These are phyloP conservation scores for Xylariaceae sp. DNA, from an alignment of 2,329 filamentous ascomycete species.

Conservation along the genomic window DNA sequence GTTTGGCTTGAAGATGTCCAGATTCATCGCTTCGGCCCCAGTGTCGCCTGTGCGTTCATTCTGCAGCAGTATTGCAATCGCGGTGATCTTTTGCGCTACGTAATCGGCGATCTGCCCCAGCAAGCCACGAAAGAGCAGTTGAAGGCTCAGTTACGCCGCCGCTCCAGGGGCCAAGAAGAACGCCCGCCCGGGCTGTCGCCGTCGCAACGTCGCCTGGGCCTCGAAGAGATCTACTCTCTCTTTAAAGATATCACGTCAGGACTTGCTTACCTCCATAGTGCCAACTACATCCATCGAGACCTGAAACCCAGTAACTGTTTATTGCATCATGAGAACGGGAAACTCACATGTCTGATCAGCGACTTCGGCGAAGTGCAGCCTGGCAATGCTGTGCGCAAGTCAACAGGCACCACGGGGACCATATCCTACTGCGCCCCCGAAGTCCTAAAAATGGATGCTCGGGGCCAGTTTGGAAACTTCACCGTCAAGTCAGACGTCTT, in stretches of 20 bases:
- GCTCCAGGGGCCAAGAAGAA: slow-evolving; percentile 72
- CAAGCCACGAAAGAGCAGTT: slow-evolving; percentile 73
- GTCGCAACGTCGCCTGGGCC: slow-evolving; percentile 47
- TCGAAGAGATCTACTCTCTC: slow-evolving; percentile 94
- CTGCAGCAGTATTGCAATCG: slow-evolving; percentile 96
- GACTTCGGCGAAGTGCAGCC: slow-evolving; percentile 96
- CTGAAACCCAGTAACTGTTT: slow-evolving; percentile 95
- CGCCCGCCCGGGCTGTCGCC: slow-evolving; percentile 45
- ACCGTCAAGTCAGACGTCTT: slow-evolving; percentile 98
- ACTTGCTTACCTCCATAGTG: slow-evolving; percentile 79
- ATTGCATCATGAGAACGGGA: slow-evolving; percentile 68
- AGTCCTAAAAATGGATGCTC: slow-evolving; percentile 65
- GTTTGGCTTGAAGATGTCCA: slow-evolving; percentile 92
- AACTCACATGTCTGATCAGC: slow-evolving; percentile 79
- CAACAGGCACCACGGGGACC: slow-evolving; percentile 88
- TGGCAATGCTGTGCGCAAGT: slow-evolving; percentile 74
- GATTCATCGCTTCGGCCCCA: slow-evolving; percentile 80
- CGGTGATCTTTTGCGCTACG: slow-evolving; percentile 83
- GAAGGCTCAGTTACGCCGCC: slow-evolving; percentile 79
- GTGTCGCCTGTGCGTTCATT: slow-evolving; percentile 91
- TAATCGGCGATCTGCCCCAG: slow-evolving; percentile 62
- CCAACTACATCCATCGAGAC: slow-evolving; percentile 93
- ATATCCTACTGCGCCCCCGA: slow-evolving; percentile 98
- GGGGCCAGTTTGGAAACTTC: slow-evolving; percentile 81
- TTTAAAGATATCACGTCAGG: slow-evolving; percentile 95